These are phyloP conservation scores for Fusarium domesticum DNA, from an alignment of 2,329 filamentous ascomycete species.

Conservation along the genomic window DNA sequence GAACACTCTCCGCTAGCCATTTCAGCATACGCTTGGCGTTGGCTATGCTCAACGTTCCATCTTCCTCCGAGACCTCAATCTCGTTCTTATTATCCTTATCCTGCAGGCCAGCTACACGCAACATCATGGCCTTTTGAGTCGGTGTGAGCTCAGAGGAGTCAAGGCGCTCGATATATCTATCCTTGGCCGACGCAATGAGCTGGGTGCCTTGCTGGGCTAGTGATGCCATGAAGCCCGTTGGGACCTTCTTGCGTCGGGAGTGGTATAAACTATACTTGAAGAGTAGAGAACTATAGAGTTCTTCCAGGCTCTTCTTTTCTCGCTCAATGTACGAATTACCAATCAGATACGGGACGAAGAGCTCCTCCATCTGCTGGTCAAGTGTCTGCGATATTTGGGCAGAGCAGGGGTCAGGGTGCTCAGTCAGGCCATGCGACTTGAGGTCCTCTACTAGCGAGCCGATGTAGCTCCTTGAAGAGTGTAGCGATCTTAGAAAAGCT, in stretches of 20 bases:
- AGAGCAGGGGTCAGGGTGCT: slow-evolving; percentile 88
- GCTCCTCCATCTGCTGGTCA: slow-evolving; percentile 72
- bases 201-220: slow-evolving; percentile 88
- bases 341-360: slow-evolving; percentile 69
- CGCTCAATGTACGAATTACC: slow-evolving; percentile 69
- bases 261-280: slow-evolving; percentile 99
- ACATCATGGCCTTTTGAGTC: slow-evolving; percentile 86
- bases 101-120: slow-evolving; percentile 82
- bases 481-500: slow-evolving; percentile 85
- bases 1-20: slow-evolving; percentile 94
- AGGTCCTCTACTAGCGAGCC: slow-evolving; percentile 84
- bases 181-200: slow-evolving; percentile 80
- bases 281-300: slow-evolving; percentile 83
- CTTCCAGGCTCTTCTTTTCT: slow-evolving; percentile 68
- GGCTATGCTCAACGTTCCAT: slow-evolving; percentile 76
- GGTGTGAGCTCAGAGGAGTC: slow-evolving; percentile 85
- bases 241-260: slow-evolving; percentile 79
- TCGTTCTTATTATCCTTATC: slow-evolving; percentile 75
- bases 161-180: slow-evolving; percentile 84
- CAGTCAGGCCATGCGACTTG: slow-evolving; percentile 89
- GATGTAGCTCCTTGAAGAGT: slow-evolving; percentile 88
- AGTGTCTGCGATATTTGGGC: slow-evolving; percentile 76
- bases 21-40: slow-evolving; percentile 97
- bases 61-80: slow-evolving; percentile 85
- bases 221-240: slow-evolving; percentile 88